These are phyloP conservation scores for Boehmeria nivea DNA, from an alignment of 306 rosid species.

Conservation along the genomic window DNA sequence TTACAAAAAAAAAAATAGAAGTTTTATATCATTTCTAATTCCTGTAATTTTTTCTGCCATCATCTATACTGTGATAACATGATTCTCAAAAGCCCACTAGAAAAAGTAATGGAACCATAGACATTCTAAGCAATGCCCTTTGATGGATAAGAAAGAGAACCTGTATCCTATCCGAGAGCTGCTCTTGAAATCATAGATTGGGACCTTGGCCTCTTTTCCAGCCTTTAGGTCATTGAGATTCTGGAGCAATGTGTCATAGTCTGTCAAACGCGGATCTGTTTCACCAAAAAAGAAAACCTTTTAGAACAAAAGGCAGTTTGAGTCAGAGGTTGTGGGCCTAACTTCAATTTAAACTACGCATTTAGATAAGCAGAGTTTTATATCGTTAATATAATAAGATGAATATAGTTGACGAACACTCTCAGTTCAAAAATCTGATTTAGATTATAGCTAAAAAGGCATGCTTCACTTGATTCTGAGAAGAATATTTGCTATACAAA, in stretches of 20 bases:
- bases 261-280: slow-evolving; percentile 98
- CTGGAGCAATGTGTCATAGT: slow-evolving; percentile 85
- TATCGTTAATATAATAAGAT: too few relatives aligned
- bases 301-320: too few relatives aligned
- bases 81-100: background rate
- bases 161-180: slow-evolving; percentile 94
- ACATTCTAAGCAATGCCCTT: slow-evolving; percentile 20
- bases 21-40: too few relatives aligned
- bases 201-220: slow-evolving; percentile 77
- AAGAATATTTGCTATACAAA: slow-evolving; percentile 7
- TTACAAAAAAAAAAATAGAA: too few relatives aligned
- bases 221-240: slow-evolving; percentile 82
- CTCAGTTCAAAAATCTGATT: too few relatives aligned
- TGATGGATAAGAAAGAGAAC: slow-evolving; percentile 35
- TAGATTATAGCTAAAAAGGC: too few relatives aligned
- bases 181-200: slow-evolving; percentile 92
- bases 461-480: slow-evolving; percentile 1
- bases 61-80: too few relatives aligned
- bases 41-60: too few relatives aligned
- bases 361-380: background rate
- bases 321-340: too few relatives aligned
- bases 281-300: slow-evolving; percentile 12
- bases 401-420: too few relatives aligned
- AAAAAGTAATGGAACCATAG: slow-evolving; percentile 1
- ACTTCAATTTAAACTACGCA: background rate